Conservation (phyloP, 306 rosid genomes). For the Begonia fuchsioides region DNA sequence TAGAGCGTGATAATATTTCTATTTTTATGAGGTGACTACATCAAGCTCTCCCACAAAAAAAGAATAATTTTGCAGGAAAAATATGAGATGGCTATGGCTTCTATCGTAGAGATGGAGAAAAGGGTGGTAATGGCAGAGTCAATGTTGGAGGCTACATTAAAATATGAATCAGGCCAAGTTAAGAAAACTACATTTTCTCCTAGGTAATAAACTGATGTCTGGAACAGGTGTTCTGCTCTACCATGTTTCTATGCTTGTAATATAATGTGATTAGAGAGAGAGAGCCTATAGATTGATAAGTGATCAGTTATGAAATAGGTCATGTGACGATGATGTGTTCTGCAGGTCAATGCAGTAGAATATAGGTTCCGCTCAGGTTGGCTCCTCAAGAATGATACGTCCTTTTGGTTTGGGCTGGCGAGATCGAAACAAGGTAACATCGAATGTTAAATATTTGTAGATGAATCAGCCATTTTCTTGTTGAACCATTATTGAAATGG, state of each 20-base stretch:
- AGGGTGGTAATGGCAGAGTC: conserved; percentile 80
- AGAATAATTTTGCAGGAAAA: conserved; percentile 69
- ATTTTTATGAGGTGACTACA: conserved; percentile 1
- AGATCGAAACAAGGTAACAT: conserved; percentile 66
- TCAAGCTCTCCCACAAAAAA: conserved; percentile 13
- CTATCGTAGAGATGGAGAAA: conserved; percentile 59
- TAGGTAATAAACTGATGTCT: conserved; percentile 25
- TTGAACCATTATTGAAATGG: no score
- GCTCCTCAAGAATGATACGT: conserved; percentile 33
- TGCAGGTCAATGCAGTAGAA: conserved; percentile 26
- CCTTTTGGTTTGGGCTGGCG: conserved; percentile 92
- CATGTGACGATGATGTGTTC: conserved; percentile 12
- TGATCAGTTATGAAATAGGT: conserved; percentile 6
- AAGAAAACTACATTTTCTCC: conserved; percentile 59
- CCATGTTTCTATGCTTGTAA: neutral
- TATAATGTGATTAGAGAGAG: neutral
- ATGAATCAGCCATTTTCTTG: neutral
- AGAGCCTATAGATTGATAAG: neutral
- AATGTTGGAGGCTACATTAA: conserved; percentile 86
- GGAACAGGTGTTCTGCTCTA: neutral
- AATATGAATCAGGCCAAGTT: conserved; percentile 90
- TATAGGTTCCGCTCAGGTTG: conserved; percentile 27
- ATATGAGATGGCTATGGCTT: conserved; percentile 64
- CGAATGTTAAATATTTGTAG: neutral
- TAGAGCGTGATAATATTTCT: neutral